Evolutionary conservation across 495 filamentous ascomycete genomes (phyloP), one percentile per base, ranked within the genome.

Genomic region (Penicillium paradoxum): DNA sequence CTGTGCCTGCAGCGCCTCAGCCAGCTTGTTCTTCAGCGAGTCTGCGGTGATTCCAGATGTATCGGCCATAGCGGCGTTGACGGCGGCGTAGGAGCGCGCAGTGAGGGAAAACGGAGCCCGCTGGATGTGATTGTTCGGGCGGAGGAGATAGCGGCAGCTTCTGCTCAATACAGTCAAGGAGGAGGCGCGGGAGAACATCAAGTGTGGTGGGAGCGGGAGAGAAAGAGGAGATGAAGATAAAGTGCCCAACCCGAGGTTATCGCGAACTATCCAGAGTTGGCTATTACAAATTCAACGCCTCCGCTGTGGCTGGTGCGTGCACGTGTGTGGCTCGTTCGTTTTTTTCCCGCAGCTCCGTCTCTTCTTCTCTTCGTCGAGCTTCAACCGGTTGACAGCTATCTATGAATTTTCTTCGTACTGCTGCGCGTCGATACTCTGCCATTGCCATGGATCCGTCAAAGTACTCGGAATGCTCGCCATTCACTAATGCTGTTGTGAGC

Each of bases 401-500:
- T 49, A 66, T 66, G 63, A 62, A 62, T 66, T 40, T 33, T 17
- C 44, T 64, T 36, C 61, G 65, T 14, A 43, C 40, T 32, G 38
- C 55, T 46, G 30, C 24, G 17, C 66, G 65, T 49, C 56, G 58
- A 8, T 67, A 51, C 41, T 68, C 67, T 51, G 63, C 65, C 49
- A 74, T 74, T 68, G 54, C 70, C 9, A 19, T 45, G 36, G n/a
- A 37, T 6, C 51, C 15, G 57, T 64, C n/a, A 41, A 45, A 15
- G 21, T 14, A 1, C 10, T 59, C 60, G 39, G 55, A 65, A 25
- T 75, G 79, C 24, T 85, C 83, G 34, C 82, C 82, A 1, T 91
- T 96, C 58, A 90, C 89, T 1, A 75, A 79, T 66, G 83, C 80
- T 13, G 90, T 96, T 33, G 86, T 97, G 41, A 79, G 74, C 66